phyloP scores from a whole-genome alignment of 108 stramenopile genomes.

The Nannochloropsis oceanica region DNA sequence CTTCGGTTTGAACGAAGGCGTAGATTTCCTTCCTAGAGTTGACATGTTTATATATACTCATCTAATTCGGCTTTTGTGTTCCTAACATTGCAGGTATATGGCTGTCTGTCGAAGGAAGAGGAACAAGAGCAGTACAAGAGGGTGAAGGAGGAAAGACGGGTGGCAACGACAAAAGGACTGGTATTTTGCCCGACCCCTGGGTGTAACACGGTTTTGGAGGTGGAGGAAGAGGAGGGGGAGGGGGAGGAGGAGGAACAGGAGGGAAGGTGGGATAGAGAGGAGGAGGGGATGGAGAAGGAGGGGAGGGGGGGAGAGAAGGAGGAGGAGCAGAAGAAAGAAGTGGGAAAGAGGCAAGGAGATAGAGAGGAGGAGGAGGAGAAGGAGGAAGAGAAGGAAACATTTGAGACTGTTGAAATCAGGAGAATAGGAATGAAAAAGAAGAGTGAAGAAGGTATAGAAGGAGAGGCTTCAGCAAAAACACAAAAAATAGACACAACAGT shows the following conservation, averaged over 20 bases:
- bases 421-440: neutral
- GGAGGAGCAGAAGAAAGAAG: neutral
- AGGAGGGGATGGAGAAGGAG: neutral
- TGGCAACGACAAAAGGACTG: neutral
- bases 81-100: neutral
- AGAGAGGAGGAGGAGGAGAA: neutral
- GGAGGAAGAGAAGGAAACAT: neutral
- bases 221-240: neutral
- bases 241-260: neutral
- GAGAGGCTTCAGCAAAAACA: neutral
- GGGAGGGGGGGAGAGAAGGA: neutral
- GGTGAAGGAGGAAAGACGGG: neutral
- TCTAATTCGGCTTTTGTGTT: neutral
- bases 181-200: neutral
- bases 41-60: neutral
- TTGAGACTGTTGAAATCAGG: neutral
- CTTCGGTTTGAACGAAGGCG: too few species aligned
- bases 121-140: neutral
- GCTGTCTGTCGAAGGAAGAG: neutral
- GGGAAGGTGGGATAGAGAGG: neutral
- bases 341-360: neutral
- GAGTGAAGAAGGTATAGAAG: neutral
- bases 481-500: too few species aligned
- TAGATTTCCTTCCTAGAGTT: neutral
- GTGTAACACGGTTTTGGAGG: neutral